Percentiles rank a stretch among this genome's conserved stretches.
These are phyloP conservation scores for Periconia sp. DNA, from an alignment of 2,329 filamentous ascomycete species.

Conservation along the genomic window DNA sequence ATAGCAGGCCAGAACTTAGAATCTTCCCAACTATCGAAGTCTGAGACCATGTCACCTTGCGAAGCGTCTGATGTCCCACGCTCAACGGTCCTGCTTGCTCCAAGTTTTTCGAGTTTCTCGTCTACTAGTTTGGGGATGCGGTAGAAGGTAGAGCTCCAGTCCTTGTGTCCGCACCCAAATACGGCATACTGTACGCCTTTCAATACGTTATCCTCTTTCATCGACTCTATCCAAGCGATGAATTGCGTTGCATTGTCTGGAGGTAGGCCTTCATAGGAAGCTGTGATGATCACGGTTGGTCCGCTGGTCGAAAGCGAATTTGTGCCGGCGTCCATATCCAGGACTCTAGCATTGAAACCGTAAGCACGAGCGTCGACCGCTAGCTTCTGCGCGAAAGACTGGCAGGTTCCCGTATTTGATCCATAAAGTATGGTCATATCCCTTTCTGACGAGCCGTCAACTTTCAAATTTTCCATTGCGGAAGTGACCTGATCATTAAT, in stretches of 20 bases:
- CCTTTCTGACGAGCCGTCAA: too few species aligned
- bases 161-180: conserved; percentile 41
- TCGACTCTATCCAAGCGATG: conserved; percentile 36
- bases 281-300: conserved; percentile 40
- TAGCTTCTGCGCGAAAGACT: conserved; percentile 37
- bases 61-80: conserved; percentile 33
- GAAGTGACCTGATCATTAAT: too few species aligned
- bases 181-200: conserved; percentile 36
- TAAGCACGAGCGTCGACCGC: conserved; percentile 22
- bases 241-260: conserved; percentile 44
- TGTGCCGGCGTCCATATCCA: conserved; percentile 29
- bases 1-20: conserved; percentile 28
- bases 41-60: conserved; percentile 31
- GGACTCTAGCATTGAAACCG: conserved; percentile 28
- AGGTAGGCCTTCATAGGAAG: conserved; percentile 44
- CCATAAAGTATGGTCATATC: too few species aligned
- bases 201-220: conserved; percentile 15
- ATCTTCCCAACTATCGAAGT: conserved; percentile 41
- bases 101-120: conserved; percentile 19
- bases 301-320: conserved; percentile 27
- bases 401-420: conserved; percentile 41
- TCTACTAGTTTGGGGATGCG: conserved; percentile 42
- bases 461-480: too few species aligned
- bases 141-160: conserved; percentile 43
- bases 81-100: conserved; percentile 20